Evolutionary conservation across 2,329 filamentous ascomycete genomes (phyloP).

Genomic region (Fusarium sambucinum): DNA sequence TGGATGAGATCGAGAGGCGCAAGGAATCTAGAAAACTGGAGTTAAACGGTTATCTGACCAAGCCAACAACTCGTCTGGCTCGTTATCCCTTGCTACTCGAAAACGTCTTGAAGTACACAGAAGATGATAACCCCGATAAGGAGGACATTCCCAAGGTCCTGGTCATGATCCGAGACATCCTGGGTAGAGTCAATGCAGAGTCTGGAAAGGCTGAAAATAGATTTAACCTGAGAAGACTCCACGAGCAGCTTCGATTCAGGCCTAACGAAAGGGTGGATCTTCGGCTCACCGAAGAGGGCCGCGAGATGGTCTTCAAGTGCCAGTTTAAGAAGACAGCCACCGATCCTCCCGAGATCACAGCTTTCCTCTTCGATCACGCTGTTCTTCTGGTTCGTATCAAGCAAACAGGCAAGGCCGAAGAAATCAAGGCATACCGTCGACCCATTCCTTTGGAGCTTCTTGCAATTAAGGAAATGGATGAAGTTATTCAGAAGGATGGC

Average conservation of each 20-base stretch:
- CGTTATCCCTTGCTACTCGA: conserved; percentile 93
- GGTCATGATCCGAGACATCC: conserved; percentile 84
- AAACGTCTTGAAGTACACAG: conserved; percentile 90
- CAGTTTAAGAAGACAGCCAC: conserved; percentile 92
- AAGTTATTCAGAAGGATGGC: conserved; percentile 85
- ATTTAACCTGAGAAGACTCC: conserved; percentile 92
- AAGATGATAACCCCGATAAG: conserved; percentile 89
- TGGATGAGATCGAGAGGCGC: conserved; percentile 94
- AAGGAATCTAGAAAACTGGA: conserved; percentile 98
- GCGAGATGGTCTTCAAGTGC: conserved; percentile 94
- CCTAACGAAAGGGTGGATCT: conserved; percentile 92
- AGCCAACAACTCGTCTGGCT: conserved; percentile 94
- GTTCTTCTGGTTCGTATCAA: conserved; percentile 92
- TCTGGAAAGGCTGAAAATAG: conserved; percentile 98
- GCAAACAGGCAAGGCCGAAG: conserved; percentile 90
- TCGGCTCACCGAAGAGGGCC: conserved; percentile 91
- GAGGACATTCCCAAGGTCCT: conserved; percentile 93
- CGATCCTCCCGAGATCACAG: conserved; percentile 89
- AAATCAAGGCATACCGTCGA: conserved; percentile 92
- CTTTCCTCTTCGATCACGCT: conserved; percentile 96
- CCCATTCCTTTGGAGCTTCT: conserved; percentile 95
- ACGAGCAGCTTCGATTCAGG: conserved; percentile 90
- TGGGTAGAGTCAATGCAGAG: conserved; percentile 91
- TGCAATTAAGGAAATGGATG: conserved; percentile 96
- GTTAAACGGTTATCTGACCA: conserved; percentile 96